Evolutionary conservation across 2,329 filamentous ascomycete genomes (phyloP).

Genomic region (Pseudogymnoascus sp.): DNA sequence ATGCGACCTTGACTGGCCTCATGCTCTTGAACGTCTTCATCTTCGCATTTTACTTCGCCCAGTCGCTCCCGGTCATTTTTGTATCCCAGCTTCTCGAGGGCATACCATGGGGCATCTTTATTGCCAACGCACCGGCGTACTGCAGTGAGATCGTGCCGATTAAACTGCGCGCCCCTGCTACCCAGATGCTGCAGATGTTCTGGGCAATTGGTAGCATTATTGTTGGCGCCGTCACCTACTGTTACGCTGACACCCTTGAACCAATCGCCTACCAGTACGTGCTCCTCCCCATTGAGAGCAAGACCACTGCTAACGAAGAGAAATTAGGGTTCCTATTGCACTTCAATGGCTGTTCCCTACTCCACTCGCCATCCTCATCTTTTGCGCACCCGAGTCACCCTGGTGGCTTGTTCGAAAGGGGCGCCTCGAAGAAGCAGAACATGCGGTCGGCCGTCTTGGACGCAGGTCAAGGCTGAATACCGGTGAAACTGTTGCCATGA

Average conservation of each 20-base stretch:
- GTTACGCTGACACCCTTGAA: slow-evolving; percentile 35
- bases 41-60: slow-evolving; percentile 37
- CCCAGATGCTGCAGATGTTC: slow-evolving; percentile 58
- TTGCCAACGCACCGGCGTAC: slow-evolving; percentile 57
- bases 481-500: slow-evolving; percentile 46
- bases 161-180: slow-evolving; percentile 46
- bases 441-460: slow-evolving; percentile 42
- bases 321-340: slow-evolving; percentile 39
- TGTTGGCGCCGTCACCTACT: slow-evolving; percentile 47
- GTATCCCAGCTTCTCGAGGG: slow-evolving; percentile 51
- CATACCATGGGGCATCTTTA: slow-evolving; percentile 58
- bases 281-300: slow-evolving; percentile 11
- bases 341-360: slow-evolving; percentile 47
- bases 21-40: slow-evolving; percentile 50
- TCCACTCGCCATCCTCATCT: slow-evolving; percentile 40
- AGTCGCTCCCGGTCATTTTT: slow-evolving; percentile 34
- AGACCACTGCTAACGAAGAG: slow-evolving; percentile 16
- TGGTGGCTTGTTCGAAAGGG: slow-evolving; percentile 44
- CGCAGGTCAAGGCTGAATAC: slow-evolving; percentile 31
- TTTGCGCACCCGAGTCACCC: slow-evolving; percentile 33
- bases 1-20: slow-evolving; percentile 44
- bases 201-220: slow-evolving; percentile 57
- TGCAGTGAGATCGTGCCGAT: slow-evolving; percentile 54
- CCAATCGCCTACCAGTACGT: slow-evolving; percentile 37
- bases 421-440: slow-evolving; percentile 30